Conservation (phyloP, 257 asterid species). For the Solanum raphanifolium region DNA sequence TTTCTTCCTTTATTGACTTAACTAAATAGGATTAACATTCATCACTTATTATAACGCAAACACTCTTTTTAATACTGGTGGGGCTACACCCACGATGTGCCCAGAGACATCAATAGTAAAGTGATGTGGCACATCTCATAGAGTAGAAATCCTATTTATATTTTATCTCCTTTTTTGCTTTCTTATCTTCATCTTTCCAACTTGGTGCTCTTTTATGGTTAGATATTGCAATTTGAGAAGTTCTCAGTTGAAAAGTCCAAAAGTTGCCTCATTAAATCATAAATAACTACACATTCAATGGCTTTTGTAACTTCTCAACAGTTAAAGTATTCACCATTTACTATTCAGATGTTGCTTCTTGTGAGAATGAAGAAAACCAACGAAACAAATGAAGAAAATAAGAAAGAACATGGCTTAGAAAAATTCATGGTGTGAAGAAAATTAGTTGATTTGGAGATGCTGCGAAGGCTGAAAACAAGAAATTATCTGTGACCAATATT, state of each 20-base stretch:
- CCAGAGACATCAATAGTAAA: background rate
- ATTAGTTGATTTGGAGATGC: background rate
- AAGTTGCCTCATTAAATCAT: background rate
- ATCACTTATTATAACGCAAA: background rate
- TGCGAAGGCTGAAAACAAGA: background rate
- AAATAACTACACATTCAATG: background rate
- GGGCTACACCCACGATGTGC: background rate
- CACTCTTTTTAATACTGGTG: background rate
- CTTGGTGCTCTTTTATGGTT: background rate
- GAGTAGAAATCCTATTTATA: background rate
- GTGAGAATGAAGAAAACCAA: background rate
- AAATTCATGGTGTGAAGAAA: background rate
- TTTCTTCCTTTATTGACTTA: background rate
- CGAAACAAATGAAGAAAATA: background rate
- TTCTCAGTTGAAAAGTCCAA: background rate
- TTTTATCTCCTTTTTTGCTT: background rate
- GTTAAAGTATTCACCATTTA: background rate
- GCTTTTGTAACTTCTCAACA: background rate
- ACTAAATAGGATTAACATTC: background rate
- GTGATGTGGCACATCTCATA: background rate
- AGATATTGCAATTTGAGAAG: background rate
- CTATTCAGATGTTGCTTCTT: background rate
- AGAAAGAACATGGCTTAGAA: background rate
- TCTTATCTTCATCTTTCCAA: background rate
- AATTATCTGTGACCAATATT: background rate